phyloP scores from a whole-genome alignment of 179 eudicot genomes.

The Spinacia oleracea region DNA sequence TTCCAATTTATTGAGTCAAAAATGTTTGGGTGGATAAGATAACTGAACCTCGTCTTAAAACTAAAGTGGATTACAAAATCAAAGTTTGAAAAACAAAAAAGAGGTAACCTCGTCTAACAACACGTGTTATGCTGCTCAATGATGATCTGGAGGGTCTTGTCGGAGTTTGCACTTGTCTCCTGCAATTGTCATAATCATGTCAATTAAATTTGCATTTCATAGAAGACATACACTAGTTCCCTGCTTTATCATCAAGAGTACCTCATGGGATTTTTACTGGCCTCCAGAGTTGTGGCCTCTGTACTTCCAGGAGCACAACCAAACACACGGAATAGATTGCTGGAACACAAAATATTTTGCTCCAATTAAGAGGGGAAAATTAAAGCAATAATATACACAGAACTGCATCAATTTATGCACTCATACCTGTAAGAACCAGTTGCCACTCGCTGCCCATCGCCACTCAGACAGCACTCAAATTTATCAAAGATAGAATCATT shows the following conservation, averaged over 20 bases:
- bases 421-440: constrained; percentile 78
- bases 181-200: constrained; percentile 24
- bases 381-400: not conserved
- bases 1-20: constrained; percentile 41
- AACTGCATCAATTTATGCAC: not conserved
- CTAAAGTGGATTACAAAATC: not conserved
- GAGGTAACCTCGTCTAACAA: constrained; percentile 38
- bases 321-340: constrained; percentile 85
- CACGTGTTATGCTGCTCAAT: constrained; percentile 28
- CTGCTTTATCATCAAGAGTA: constrained; percentile 18
- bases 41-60: not conserved
- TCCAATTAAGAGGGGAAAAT: not conserved
- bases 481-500: constrained; percentile 74
- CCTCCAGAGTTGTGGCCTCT: constrained; percentile 77
- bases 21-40: constrained; percentile 30
- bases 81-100: not conserved
- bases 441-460: constrained; percentile 72
- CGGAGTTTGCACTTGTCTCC: constrained; percentile 41
- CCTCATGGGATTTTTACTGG: constrained; percentile 89
- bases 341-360: constrained; percentile 28
- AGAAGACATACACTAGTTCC: not conserved
- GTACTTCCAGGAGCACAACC: constrained; percentile 61
- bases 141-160: constrained; percentile 31
- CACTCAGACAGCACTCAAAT: constrained; percentile 87
- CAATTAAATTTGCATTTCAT: not conserved